Evolutionary conservation across 2,329 filamentous ascomycete species (phyloP).

Genomic region (Neoascochyta sp.): DNA sequence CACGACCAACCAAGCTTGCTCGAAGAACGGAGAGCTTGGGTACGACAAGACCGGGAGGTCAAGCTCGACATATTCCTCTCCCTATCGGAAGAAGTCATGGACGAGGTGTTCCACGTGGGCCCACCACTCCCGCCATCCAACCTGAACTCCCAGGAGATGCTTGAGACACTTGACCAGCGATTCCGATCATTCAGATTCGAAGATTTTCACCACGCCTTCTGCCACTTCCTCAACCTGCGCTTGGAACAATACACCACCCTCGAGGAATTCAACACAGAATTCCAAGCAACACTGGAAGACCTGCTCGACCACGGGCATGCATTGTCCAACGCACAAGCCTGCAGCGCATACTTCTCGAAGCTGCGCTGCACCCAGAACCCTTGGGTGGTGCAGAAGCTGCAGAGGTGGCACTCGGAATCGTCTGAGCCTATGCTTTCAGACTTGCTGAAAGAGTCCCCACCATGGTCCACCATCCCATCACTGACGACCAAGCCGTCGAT

Average conservation of each 20-base stretch:
- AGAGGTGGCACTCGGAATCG: slow-evolving; percentile 28
- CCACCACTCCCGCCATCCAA: slow-evolving; percentile 33
- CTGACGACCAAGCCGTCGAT: slow-evolving; percentile 18
- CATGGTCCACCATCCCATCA: slow-evolving; percentile 32
- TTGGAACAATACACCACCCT: slow-evolving; percentile 32
- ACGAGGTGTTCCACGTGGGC: slow-evolving; percentile 35
- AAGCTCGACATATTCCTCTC: slow-evolving; percentile 39
- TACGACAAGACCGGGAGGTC: slow-evolving; percentile 35
- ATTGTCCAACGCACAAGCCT: slow-evolving; percentile 33
- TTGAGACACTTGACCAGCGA: slow-evolving; percentile 27
- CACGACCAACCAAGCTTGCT: slow-evolving; percentile 30
- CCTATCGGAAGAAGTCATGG: slow-evolving; percentile 35
- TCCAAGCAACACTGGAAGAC: slow-evolving; percentile 30
- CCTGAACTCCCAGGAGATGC: slow-evolving; percentile 31
- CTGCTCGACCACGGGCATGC: slow-evolving; percentile 34
- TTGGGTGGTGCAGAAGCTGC: slow-evolving; percentile 34
- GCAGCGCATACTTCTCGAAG: slow-evolving; percentile 39
- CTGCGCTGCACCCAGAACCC: slow-evolving; percentile 37
- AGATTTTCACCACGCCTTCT: slow-evolving; percentile 37
- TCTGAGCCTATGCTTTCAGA: slow-evolving; percentile 20
- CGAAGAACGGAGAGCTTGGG: slow-evolving; percentile 34
- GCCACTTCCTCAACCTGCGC: slow-evolving; percentile 38
- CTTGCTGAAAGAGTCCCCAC: slow-evolving; percentile 30
- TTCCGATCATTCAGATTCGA: slow-evolving; percentile 32
- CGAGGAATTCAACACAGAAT: slow-evolving; percentile 36